Evolutionary conservation across 352 stramenopile species (phyloP), one percentile per base, ranked within the genome.

Genomic region (Phytopythium oedochilum): DNA sequence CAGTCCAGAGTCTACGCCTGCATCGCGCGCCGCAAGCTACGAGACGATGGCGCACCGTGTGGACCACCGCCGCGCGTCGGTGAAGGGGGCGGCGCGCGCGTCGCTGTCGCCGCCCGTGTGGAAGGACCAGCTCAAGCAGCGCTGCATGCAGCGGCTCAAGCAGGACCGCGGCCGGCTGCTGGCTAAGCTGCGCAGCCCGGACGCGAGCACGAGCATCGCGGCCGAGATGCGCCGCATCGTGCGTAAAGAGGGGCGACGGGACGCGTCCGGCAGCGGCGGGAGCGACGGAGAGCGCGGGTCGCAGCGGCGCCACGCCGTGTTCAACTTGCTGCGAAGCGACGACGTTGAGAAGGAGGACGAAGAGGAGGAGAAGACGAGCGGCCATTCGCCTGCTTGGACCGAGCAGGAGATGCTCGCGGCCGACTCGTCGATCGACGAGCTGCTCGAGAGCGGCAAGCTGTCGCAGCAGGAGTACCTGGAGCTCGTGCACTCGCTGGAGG

Each of bases 101-200:
- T 87, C 71, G 44, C 63, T 90, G 43, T 88, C 79, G 35, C 79
- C 79, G n/a, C 79, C 75, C 7, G 58, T 71, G 51, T 88, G 80
- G 73, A 93, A 93, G 59, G 77, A 88, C 49, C 77, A 89, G 56
- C 69, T 93, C 17, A 84, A 80, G 51, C 63, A 83, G 60, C 74
- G 78, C 25, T 93, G 80, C 65, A 70, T 93, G 47, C 68, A 81
- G 71, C 76, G 82, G 0, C 62, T 91, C 20, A 78, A 81, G 51
- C 60, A 75, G 63, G 73, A 91, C 60, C 78, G 83, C 31, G 50
- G 70, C 29, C 57, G 75, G 52, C 62, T 93, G 44, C 67, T 93
- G 26, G 72, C 74, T 9, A 84, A 78, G 47, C 63, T 93, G 39
- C 78, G 83, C 18, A 79, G 70, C 20, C 75, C 76, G 0, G 66